Conservation (phyloP, 176 grass and related monocot species). For the Carex cristatella region DNA sequence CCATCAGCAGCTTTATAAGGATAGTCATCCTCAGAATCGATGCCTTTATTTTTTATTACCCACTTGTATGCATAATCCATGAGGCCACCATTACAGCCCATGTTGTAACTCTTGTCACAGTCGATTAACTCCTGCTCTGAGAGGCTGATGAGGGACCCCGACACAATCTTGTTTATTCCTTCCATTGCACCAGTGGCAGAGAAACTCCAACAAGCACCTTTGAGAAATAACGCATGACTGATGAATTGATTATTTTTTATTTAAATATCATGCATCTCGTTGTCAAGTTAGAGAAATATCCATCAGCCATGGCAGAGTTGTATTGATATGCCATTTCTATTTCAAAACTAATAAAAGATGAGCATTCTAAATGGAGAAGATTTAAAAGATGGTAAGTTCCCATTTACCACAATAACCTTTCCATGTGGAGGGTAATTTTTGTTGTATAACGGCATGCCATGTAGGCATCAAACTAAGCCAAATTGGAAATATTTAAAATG, state of each 20-base stretch:
- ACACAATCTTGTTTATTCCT: conserved; percentile 94
- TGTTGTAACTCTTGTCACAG: conserved; percentile 79
- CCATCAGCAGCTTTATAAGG: conserved; percentile 51
- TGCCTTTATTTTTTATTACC: conserved; percentile 76
- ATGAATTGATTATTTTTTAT: neutral
- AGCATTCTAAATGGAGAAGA: neutral
- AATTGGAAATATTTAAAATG: neutral
- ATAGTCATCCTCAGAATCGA: conserved; percentile 88
- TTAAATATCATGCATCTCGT: neutral
- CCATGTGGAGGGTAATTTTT: too few relatives aligned
- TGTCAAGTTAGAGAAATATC: neutral
- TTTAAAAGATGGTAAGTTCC: too few relatives aligned
- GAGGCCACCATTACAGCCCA: conserved; percentile 70
- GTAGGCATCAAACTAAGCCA: neutral
- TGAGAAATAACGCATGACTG: neutral
- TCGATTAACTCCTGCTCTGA: conserved; percentile 87
- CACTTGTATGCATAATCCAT: conserved; percentile 92
- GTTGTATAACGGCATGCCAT: neutral
- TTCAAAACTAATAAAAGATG: too few relatives aligned
- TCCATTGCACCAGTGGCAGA: conserved; percentile 91
- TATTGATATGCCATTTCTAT: too few relatives aligned
- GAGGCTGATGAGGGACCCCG: conserved; percentile 66
- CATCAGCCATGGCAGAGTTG: too few relatives aligned
- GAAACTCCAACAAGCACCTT: conserved; percentile 96
- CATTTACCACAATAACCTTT: too few relatives aligned